Conservation (phyloP, 1,139 yeast species). For the Pichia sp. region DNA sequence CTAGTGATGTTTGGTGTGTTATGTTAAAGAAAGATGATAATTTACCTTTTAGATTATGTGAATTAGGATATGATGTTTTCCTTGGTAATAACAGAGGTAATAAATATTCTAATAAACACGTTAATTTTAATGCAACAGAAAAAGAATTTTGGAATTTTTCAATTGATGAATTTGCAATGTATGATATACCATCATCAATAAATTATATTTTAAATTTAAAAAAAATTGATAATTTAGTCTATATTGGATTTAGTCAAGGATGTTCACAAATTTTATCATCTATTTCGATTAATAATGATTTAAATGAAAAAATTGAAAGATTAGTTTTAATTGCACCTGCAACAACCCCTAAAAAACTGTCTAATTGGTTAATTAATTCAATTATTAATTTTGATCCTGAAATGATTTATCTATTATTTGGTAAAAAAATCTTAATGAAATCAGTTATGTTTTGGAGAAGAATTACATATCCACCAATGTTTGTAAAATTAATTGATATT, state of each 20-base stretch:
- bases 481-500: slow-evolving; percentile 63
- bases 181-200: slow-evolving; percentile 73
- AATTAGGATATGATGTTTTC: slow-evolving; percentile 88
- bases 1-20: slow-evolving; percentile 75
- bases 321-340: slow-evolving; percentile 75
- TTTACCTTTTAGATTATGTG: slow-evolving; percentile 71
- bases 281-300: slow-evolving; percentile 59
- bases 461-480: slow-evolving; percentile 78
- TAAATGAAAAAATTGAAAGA: slow-evolving; percentile 62
- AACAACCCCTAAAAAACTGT: slow-evolving; percentile 83
- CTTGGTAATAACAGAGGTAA: slow-evolving; percentile 87
- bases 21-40: slow-evolving; percentile 56
- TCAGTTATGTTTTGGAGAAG: slow-evolving; percentile 78
- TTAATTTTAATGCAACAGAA: slow-evolving; percentile 34
- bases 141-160: slow-evolving; percentile 75
- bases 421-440: slow-evolving; percentile 65
- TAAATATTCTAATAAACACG: slow-evolving; percentile 54
- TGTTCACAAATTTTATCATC: slow-evolving; percentile 88
- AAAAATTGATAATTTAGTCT: slow-evolving; percentile 41
- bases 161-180: slow-evolving; percentile 77
- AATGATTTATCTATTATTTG: slow-evolving; percentile 66
- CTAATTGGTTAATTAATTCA: slow-evolving; percentile 69
- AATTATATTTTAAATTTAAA: slow-evolving; percentile 53
- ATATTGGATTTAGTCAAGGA: slow-evolving; percentile 87
- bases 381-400: slow-evolving; percentile 76